phyloP scores from a whole-genome alignment of 106 monocot genomes.

The Vanilla planifolia region DNA sequence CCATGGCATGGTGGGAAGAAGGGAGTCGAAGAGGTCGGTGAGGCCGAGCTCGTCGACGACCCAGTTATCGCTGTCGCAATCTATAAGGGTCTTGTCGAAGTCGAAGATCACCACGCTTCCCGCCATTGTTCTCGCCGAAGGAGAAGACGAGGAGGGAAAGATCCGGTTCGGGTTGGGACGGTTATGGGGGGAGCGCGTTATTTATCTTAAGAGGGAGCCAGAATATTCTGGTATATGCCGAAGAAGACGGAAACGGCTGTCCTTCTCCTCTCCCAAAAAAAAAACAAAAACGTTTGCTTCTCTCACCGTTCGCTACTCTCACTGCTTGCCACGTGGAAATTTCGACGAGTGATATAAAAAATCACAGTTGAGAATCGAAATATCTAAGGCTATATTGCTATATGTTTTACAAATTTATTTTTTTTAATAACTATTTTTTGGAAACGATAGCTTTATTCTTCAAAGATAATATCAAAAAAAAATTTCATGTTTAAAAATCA shows the following conservation, averaged over 20 bases:
- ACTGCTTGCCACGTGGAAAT: no score
- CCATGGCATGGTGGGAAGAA: slow-evolving; percentile 67
- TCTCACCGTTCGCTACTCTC: no score
- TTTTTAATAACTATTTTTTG: no score
- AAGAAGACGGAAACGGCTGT: neutral
- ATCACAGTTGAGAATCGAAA: no score
- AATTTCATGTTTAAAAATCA: no score
- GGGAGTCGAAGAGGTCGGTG: slow-evolving; percentile 40
- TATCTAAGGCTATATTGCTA: no score
- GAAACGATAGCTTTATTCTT: no score
- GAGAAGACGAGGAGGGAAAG: neutral
- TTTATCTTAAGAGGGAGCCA: neutral
- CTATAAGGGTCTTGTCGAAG: slow-evolving; percentile 91
- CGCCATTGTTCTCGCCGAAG: slow-evolving; percentile 24
- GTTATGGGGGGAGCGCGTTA: neutral
- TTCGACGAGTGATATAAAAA: no score
- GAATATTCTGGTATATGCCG: neutral
- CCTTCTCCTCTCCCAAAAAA: no score
- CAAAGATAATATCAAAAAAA: no score
- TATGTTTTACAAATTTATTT: no score
- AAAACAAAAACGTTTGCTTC: no score
- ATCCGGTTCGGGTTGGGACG: neutral
- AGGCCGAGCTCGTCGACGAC: slow-evolving; percentile 57
- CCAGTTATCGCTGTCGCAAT: slow-evolving; percentile 92
- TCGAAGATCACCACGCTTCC: slow-evolving; percentile 65